Base-by-base conservation (phyloP, 2,329 filamentous ascomycete genomes). In the Trichoderma afroharzianum region DNA sequence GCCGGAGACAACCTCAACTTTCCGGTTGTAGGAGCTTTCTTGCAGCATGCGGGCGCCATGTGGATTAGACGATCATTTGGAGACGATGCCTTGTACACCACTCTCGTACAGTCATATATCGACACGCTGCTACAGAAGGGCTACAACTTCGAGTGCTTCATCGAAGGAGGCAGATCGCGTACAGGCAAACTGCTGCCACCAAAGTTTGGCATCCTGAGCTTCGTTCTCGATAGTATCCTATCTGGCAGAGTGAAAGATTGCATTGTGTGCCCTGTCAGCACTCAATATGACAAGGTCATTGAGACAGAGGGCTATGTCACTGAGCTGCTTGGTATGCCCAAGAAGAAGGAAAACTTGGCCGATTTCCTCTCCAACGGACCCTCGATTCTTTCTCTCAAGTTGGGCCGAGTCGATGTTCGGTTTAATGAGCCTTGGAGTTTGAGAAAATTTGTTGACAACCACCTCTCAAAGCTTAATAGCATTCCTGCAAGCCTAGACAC, bases 221-320 rank as follows among this genome's bases (percentile, higher is more conserved):
- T 98, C 77, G 88, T 98, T 50, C 84, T 99, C 21, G 96, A 99
- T 76, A 97, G 94, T 75, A 86, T 99, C 15, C 83, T 98, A 6
- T 97, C 93, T 0, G 94, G 95, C 0, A 88, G 95, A 7, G 94
- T 97, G 0, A 86, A 97, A 61, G 96, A 99, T 80, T 91, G 94
- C 36, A 93, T 98, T 55, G 94, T 99, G 67, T 97, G 95, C 76
- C 96, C 96, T 0, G 96, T 99, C 59, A 97, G 93, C 80, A 98
- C 95, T 0, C 96, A 99, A 79, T 99, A 99, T 79, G 96, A 99
- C 85, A 99, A 98, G 79, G 96, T 99, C 70, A 97, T 99, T 72
- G 96, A 99, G 81, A 97, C 97, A 1, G 94, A 97, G 81, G 96
- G 94, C 6, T 99, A 99, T 78, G 95, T 98, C 58, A 96, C 91